Evolutionary conservation across 2,329 filamentous ascomycete genomes (phyloP).

Genomic region (Pseudonectria foliicola): DNA sequence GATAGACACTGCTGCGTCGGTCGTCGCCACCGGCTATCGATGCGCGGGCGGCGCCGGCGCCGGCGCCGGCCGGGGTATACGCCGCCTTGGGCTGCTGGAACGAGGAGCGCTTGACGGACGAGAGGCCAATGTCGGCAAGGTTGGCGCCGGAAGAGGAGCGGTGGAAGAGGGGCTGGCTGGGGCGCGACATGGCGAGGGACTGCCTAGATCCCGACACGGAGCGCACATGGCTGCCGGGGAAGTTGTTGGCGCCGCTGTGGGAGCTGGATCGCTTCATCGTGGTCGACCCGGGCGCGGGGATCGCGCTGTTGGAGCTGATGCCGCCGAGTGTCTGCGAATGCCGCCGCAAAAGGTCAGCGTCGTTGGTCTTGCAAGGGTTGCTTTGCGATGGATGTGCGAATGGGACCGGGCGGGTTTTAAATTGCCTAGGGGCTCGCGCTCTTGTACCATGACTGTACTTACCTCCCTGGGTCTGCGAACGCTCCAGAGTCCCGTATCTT

Average conservation of each 20-base stretch:
- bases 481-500: conserved; percentile 82
- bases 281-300: conserved; percentile 85
- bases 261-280: conserved; percentile 96
- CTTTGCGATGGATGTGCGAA: conserved; percentile 11
- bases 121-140: conserved; percentile 70
- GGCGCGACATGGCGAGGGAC: conserved; percentile 76
- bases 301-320: conserved; percentile 73
- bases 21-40: conserved; percentile 45
- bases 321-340: conserved; percentile 79
- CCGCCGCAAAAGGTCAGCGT: conserved; percentile 4
- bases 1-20: conserved; percentile 77
- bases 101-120: conserved; percentile 78
- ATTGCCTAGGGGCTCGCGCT: background rate
- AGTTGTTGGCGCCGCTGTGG: conserved; percentile 57
- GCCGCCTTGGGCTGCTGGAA: conserved; percentile 68
- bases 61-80: conserved; percentile 46
- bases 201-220: conserved; percentile 78
- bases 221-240: conserved; percentile 64
- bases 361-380: conserved; percentile 1
- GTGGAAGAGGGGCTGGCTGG: conserved; percentile 80
- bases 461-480: conserved; percentile 89
- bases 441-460: too few relatives aligned
- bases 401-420: conserved; percentile 6
- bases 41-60: conserved; percentile 28
- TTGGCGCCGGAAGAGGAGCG: conserved; percentile 78